These are phyloP conservation scores for Metschnikowia proteae DNA, from an alignment of 805 yeast species.

Conservation along the genomic window DNA sequence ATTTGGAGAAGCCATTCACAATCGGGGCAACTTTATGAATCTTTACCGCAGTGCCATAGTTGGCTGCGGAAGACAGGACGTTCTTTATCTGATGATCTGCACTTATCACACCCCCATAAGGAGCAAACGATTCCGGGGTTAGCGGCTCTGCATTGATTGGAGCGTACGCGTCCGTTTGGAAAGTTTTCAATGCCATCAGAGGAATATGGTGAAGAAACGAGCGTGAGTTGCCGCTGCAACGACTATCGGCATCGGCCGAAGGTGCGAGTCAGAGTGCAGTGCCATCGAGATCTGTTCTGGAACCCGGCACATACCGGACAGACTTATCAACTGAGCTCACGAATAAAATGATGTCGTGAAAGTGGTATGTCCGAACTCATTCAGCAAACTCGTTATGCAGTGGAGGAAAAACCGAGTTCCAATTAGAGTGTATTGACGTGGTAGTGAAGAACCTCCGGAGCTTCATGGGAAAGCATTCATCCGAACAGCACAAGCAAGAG, in stretches of 20 bases:
- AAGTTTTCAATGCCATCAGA: conserved; percentile 41
- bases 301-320: no score
- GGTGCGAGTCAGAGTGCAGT: conserved; percentile 1
- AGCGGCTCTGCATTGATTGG: conserved; percentile 49
- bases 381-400: no score
- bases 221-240: neutral
- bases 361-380: no score
- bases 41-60: conserved; percentile 92
- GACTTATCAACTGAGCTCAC: no score
- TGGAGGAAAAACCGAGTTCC: no score
- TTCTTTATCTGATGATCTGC: conserved; percentile 66
- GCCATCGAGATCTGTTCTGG: neutral
- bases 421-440: no score
- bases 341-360: no score
- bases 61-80: conserved; percentile 52
- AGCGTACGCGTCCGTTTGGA: conserved; percentile 19
- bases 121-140: conserved; percentile 62
- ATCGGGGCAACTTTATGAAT: conserved; percentile 69
- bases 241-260: neutral
- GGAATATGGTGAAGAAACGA: neutral
- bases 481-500: no score
- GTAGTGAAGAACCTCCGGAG: no score
- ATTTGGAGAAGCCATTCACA: conserved; percentile 44
- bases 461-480: no score
- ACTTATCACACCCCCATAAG: conserved; percentile 74